Base-by-base conservation (phyloP, 1,139 yeast genomes). In the Protomyces inouyei region DNA sequence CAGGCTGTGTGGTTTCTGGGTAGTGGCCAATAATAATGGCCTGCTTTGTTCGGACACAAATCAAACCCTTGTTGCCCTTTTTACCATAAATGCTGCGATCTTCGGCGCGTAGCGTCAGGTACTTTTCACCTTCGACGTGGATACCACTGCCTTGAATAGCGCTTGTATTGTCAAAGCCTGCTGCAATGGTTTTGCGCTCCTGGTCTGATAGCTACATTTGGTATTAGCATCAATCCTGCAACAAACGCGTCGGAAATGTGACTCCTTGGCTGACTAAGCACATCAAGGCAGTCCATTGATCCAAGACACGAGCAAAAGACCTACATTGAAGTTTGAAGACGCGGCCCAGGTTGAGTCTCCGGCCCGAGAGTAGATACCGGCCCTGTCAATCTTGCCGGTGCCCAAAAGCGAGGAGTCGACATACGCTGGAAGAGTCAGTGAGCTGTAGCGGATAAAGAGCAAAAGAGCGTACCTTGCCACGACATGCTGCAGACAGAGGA, bases 301-400 rank as follows among this genome's bases (percentile, higher is more conserved):
- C 9, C 32, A 23, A 4, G 3, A 21, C 25, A 21, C 12, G 3
- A 23, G 52, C 2, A 14, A 21, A 23, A 46, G 52, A 63, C 71
- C 6, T 72, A 91, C 84, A 70, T 83, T 80, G 72, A 89, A 84
- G 60, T 84, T 84, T 66, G 88, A 82, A 28, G 95, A 81, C 72
- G 86, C 84, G 32, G 98, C 98, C 98, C 98, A 93, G 66, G 86
- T 83, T 43, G 96, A 83, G 76, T 92, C 97, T 55, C 98, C 98
- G 12, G 95, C 97, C 71, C 88, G 85, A 16, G 97, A 92, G 78
- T 88, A 91, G 72, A 93, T 85, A 60, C 95, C 95, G 45, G 98
- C 97, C 76, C 85, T 85, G 79, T 92, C 97, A 71, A 93, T 81
- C 76, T 88, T 89, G 70, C 90, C 90, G 66, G 97, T 86, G 65